A percentile compares a stretch with the other conserved stretches of the same genome.
Conservation (phyloP, 225 moss, liverwort and hornwort genomes). For the Straminergon stramineum region DNA sequence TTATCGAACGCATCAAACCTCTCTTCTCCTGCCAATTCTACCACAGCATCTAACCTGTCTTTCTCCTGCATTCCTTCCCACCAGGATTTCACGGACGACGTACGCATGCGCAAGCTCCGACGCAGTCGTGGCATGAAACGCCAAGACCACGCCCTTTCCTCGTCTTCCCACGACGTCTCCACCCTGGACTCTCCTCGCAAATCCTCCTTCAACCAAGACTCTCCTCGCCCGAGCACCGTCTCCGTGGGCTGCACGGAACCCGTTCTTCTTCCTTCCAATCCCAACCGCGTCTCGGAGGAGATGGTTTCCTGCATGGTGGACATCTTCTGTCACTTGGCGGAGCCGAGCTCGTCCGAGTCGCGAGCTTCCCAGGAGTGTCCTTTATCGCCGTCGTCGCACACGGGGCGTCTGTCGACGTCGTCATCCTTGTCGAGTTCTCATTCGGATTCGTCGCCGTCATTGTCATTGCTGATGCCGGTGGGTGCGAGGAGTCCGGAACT, state of each 20-base stretch:
- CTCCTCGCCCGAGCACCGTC: background rate
- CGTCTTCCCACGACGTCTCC: background rate
- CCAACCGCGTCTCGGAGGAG: conserved; percentile 70
- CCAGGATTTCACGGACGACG: conserved; percentile 18
- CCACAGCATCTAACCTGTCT: background rate
- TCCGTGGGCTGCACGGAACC: background rate
- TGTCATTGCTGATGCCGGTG: background rate
- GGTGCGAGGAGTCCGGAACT: conserved; percentile 18
- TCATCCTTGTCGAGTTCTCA: conserved; percentile 7
- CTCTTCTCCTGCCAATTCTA: background rate
- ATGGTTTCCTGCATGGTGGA: conserved; percentile 87
- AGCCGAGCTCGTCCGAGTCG: conserved; percentile 22
- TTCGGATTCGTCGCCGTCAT: conserved; percentile 13
- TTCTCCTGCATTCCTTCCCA: too few relatives aligned
- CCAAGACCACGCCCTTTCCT: background rate
- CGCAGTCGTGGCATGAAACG: conserved; percentile 18
- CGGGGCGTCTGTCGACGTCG: conserved; percentile 19
- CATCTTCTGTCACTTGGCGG: conserved; percentile 71
- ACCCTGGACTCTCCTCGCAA: background rate
- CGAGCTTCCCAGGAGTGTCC: conserved; percentile 11
- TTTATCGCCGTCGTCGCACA: conserved; percentile 32
- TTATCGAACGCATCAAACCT: background rate
- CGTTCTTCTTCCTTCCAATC: conserved; percentile 19
- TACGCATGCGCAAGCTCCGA: conserved; percentile 8
- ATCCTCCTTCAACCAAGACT: background rate